These are phyloP conservation scores for Phytophthora europaea DNA, from an alignment of 352 stramenopile species.

Conservation along the genomic window DNA sequence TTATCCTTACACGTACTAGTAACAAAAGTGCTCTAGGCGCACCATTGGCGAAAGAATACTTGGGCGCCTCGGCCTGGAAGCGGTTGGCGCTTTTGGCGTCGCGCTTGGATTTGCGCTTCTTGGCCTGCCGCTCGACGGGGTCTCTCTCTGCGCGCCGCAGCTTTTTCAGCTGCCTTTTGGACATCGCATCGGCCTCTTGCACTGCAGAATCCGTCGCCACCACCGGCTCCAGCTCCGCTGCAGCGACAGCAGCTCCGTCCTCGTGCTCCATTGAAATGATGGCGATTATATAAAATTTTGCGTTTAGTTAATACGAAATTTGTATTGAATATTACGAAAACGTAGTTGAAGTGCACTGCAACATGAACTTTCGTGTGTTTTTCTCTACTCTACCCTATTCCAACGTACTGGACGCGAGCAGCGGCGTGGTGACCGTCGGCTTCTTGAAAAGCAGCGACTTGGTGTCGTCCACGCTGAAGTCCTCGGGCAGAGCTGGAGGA, in stretches of 20 bases:
- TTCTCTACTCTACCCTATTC: constrained; percentile 36
- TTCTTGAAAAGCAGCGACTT: constrained; percentile 90
- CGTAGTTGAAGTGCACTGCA: constrained; percentile 26
- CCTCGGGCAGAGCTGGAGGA: constrained; percentile 73
- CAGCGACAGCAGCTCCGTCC: background rate
- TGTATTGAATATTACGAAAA: constrained; percentile 27
- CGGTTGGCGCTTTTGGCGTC: constrained; percentile 54
- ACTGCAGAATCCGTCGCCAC: background rate
- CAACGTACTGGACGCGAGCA: constrained; percentile 78
- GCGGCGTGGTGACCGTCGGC: constrained; percentile 72
- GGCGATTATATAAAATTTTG: constrained; percentile 15
- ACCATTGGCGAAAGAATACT: constrained; percentile 74
- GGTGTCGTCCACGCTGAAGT: constrained; percentile 66
- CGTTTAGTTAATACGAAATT: constrained; percentile 2
- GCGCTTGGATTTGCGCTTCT: constrained; percentile 66
- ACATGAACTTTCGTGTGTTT: constrained; percentile 1
- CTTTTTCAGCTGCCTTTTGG: constrained; percentile 65
- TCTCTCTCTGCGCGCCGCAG: constrained; percentile 42
- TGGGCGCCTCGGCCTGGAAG: constrained; percentile 50
- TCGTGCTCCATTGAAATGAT: constrained; percentile 30
- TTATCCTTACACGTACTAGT: background rate
- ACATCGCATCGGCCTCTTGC: constrained; percentile 28
- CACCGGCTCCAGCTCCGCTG: background rate
- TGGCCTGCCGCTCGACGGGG: constrained; percentile 38
- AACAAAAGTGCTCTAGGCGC: too few species aligned